Conservation (phyloP, 2,329 filamentous ascomycete genomes). For the Fusarium sororula region DNA sequence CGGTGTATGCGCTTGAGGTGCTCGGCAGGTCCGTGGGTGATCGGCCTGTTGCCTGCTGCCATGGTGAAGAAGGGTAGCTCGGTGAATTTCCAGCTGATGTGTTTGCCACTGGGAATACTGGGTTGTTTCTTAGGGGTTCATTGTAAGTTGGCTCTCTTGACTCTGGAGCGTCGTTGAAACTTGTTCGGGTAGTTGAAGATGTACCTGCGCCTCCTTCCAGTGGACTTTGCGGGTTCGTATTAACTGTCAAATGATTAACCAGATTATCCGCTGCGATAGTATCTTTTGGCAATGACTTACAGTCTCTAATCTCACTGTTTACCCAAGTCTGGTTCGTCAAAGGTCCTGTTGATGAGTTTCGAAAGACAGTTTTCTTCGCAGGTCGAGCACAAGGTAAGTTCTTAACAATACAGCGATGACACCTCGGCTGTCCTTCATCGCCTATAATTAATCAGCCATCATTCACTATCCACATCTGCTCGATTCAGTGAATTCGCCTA, state of each 20-base stretch:
- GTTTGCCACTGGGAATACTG: background rate
- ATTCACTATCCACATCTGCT: fast-evolving
- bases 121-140: background rate
- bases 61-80: constrained; percentile 10
- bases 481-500: background rate
- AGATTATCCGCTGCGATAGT: too few species aligned
- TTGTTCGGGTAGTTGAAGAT: background rate
- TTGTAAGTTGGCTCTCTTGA: background rate
- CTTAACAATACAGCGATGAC: constrained; percentile 47
- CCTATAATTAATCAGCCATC: constrained; percentile 35
- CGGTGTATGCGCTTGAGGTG: constrained; percentile 12
- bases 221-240: constrained; percentile 4
- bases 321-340: constrained; percentile 52
- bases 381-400: constrained; percentile 48
- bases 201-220: background rate
- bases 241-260: background rate
- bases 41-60: constrained; percentile 15
- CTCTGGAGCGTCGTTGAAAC: background rate
- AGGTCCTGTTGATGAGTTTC: constrained; percentile 46
- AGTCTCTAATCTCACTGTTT: constrained; percentile 47
- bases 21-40: constrained; percentile 20
- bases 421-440: constrained; percentile 51
- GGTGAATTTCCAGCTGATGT: constrained; percentile 1
- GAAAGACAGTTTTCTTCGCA: constrained; percentile 49
- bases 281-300: constrained; percentile 35